These are phyloP conservation scores for Debaryomyces udenii DNA, from an alignment of 1,139 yeast genomes.

Conservation along the genomic window DNA sequence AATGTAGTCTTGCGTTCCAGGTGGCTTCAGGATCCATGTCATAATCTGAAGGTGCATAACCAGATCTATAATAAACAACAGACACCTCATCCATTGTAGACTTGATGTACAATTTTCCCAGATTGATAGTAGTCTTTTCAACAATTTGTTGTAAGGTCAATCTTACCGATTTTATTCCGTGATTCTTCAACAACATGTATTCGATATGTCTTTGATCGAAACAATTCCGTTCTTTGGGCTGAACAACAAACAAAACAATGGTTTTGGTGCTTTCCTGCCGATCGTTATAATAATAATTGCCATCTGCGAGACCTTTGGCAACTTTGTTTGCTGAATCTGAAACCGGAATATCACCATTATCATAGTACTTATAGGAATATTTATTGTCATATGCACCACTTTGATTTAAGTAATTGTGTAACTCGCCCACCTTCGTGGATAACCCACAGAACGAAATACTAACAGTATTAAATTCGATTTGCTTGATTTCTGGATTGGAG, in stretches of 20 bases:
- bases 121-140: constrained; percentile 39
- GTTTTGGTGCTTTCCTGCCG: constrained; percentile 33
- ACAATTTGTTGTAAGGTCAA: constrained; percentile 66
- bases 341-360: constrained; percentile 58
- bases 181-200: constrained; percentile 59
- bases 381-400: constrained; percentile 53
- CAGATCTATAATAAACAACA: constrained; percentile 87
- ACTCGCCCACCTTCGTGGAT: constrained; percentile 74
- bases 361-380: constrained; percentile 44
- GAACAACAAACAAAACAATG: constrained; percentile 78
- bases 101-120: constrained; percentile 52
- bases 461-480: constrained; percentile 94
- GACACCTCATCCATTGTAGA: constrained; percentile 71
- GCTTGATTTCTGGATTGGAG: constrained; percentile 60
- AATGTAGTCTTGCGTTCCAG: constrained; percentile 74
- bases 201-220: constrained; percentile 90
- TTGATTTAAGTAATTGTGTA: constrained; percentile 68
- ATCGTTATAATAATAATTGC: constrained; percentile 55
- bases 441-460: constrained; percentile 95
- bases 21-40: constrained; percentile 50
- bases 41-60: constrained; percentile 82
- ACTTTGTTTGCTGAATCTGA: constrained; percentile 65
- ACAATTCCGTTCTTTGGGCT: constrained; percentile 82
- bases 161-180: constrained; percentile 64
- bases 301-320: constrained; percentile 73